Base-by-base conservation (phyloP, 805 yeast genomes). In the Ogataea nitratoaversa region DNA sequence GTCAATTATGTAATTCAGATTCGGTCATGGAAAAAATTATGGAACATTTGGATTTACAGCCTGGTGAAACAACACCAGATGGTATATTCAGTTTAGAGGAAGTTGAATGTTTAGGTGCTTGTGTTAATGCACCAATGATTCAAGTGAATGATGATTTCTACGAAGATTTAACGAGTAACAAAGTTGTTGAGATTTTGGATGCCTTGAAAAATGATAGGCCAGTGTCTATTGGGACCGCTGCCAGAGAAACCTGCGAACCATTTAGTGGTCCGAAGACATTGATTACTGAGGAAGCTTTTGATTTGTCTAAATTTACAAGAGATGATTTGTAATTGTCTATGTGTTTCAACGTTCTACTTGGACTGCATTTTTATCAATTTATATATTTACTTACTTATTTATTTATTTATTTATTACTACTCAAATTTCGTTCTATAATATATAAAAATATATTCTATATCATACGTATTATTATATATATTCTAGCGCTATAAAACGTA, bases 71-170 rank as follows among this genome's bases (percentile, higher is more conserved):
- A 38, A 82, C 91, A 24, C 57, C 66, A 12, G 95, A 87, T 66
- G 79, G 79, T 28, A 64, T 81, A 50, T 86, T 86, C 71, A 84
- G 95, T 14, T 67, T 86, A 47, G 86, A 84, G 55, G 95, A 86
- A 63, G 95, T 86, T 47, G 95, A 86, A 67, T 86, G 95, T 66
- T 76, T 85, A 37, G 95, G 95, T 43, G 95, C 95, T 3, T 86
- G 95, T 71, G 89, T 86, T 37, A 86, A 86, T 62, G 95, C 85
- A 7, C 95, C 95, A 39, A 86, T 86, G 87, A 70, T 87, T 40
- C 95, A 86, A 46, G 67, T 86, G 38, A 85, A 84, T 63, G 95
- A 86, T 65, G 89, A 83, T 59, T 86, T 70, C 66, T 82, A 72
- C 57, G 95, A 86, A 67, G 95, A 86, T 63, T 72, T 86, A 64